Conservation (phyloP, 495 filamentous ascomycete species). For the Talaromyces liani region DNA sequence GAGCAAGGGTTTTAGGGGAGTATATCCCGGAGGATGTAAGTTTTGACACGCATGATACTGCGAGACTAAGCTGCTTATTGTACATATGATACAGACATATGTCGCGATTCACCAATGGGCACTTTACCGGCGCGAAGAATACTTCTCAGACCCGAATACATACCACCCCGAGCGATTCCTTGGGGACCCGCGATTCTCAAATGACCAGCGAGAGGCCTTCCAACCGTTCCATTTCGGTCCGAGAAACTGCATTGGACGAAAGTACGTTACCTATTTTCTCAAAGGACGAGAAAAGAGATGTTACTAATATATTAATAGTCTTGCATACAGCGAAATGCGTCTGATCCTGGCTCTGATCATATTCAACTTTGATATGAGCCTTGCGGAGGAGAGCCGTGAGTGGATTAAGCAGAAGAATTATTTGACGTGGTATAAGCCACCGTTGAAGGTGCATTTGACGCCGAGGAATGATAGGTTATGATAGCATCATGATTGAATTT, state of each 20-base stretch:
- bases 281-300: background rate
- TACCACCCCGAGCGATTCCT: constrained; percentile 48
- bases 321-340: constrained; percentile 39
- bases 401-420: constrained; percentile 28
- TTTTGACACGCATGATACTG: background rate
- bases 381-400: constrained; percentile 21
- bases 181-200: constrained; percentile 20
- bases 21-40: constrained; percentile 30
- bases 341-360: constrained; percentile 31
- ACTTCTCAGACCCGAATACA: constrained; percentile 38
- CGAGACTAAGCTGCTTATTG: background rate
- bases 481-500: background rate
- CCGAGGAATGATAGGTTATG: background rate
- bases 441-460: constrained; percentile 22
- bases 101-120: constrained; percentile 44
- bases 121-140: constrained; percentile 29
- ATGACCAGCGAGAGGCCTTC: constrained; percentile 35
- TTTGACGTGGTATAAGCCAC: constrained; percentile 24
- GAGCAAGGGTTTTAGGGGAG: constrained; percentile 38
- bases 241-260: constrained; percentile 52
- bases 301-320: constrained; percentile 14
- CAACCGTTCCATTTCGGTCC: constrained; percentile 52
- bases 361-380: constrained; percentile 37
- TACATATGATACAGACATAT: constrained; percentile 32
- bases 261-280: constrained; percentile 30